Evolutionary conservation across 306 rosid species (phyloP).

Genomic region (Trifolium fragiferum): DNA sequence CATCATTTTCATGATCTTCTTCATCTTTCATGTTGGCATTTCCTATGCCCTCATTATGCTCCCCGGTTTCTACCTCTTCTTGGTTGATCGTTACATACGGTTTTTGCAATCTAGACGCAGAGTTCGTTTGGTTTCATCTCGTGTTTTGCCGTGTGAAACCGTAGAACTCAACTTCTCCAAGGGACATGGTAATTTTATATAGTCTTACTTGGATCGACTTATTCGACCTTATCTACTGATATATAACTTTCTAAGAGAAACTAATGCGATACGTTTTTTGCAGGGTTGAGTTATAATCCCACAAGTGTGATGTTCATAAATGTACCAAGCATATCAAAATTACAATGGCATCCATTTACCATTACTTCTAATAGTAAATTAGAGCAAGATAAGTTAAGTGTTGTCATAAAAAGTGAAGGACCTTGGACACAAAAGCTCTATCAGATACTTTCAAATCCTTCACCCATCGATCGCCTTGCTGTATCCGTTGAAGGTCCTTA

Average conservation of each 20-base stretch:
- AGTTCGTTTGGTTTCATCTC: slow-evolving; percentile 59
- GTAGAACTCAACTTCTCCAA: slow-evolving; percentile 83
- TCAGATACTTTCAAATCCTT: slow-evolving; percentile 60
- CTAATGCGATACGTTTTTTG: neutral
- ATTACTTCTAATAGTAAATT: slow-evolving; percentile 67
- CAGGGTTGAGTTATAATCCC: slow-evolving; percentile 72
- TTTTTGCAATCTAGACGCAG: slow-evolving; percentile 61
- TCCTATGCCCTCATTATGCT: slow-evolving; percentile 56
- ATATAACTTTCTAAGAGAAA: neutral
- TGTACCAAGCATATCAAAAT: slow-evolving; percentile 71
- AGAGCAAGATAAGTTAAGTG: slow-evolving; percentile 67
- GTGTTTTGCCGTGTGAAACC: slow-evolving; percentile 63
- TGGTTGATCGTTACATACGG: slow-evolving; percentile 74
- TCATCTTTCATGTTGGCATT: slow-evolving; percentile 71
- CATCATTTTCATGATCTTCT: slow-evolving; percentile 69
- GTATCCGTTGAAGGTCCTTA: slow-evolving; percentile 85
- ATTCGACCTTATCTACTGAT: neutral
- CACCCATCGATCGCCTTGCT: slow-evolving; percentile 49
- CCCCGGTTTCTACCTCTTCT: slow-evolving; percentile 82
- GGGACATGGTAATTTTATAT: slow-evolving; percentile 47
- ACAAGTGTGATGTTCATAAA: slow-evolving; percentile 76
- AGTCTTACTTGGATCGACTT: neutral
- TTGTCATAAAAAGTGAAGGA: slow-evolving; percentile 75
- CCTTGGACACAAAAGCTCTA: slow-evolving; percentile 71
- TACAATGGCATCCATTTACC: slow-evolving; percentile 97